Conservation (phyloP, 257 asterid genomes). For the Coffea eugenioides region DNA sequence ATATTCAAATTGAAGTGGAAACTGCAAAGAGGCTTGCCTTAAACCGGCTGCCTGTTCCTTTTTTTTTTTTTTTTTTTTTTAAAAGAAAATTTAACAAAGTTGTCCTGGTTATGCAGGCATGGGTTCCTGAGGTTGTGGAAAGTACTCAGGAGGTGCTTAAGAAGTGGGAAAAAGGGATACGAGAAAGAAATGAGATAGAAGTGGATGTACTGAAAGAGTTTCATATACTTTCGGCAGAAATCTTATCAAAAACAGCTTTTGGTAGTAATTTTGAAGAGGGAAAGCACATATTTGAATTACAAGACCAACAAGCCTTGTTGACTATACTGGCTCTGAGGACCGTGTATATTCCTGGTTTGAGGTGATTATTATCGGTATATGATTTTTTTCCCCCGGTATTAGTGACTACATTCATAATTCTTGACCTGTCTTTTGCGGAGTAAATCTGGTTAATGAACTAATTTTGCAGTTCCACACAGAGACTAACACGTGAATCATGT, state of each 20-base stretch:
- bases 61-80: neutral
- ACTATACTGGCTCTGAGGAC: conserved; percentile 42
- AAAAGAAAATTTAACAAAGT: too few species aligned
- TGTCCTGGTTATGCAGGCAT: neutral
- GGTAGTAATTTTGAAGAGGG: conserved; percentile 60
- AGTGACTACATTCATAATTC: neutral
- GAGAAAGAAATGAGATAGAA: conserved; percentile 29
- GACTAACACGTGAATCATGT: neutral
- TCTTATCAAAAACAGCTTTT: conserved; percentile 52
- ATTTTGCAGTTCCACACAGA: too few species aligned
- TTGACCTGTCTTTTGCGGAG: too few species aligned
- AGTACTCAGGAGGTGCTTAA: conserved; percentile 22
- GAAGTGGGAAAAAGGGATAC: conserved; percentile 34
- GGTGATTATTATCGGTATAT: conserved; percentile 16
- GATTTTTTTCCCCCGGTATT: neutral
- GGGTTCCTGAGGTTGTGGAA: conserved; percentile 20
- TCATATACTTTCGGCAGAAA: conserved; percentile 45
- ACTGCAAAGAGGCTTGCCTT: neutral
- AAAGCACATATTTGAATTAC: conserved; percentile 44
- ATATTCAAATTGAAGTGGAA: too few species aligned
- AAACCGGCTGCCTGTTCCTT: neutral
- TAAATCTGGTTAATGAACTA: too few species aligned
- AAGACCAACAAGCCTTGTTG: conserved; percentile 43
- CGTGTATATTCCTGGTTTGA: conserved; percentile 54
- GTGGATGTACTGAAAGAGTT: conserved; percentile 39